Conservation (phyloP, 805 yeast genomes). For the Komagataella pastoris region DNA sequence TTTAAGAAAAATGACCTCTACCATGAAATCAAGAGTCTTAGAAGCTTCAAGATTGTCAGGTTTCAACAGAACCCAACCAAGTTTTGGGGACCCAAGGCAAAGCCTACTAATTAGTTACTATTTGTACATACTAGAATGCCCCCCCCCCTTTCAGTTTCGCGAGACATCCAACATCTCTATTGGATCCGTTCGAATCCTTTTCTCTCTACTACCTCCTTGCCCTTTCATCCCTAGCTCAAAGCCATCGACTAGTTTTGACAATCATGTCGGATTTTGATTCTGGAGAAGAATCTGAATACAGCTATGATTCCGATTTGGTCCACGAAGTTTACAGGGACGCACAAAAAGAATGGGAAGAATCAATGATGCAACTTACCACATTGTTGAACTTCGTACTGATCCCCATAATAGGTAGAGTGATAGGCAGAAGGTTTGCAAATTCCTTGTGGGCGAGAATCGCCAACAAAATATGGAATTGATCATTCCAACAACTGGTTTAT, state of each 20-base stretch:
- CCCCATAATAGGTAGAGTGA: constrained; percentile 52
- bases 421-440: constrained; percentile 50
- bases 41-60: constrained; percentile 72
- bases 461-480: constrained; percentile 4
- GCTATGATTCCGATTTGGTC: constrained; percentile 17
- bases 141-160: neutral
- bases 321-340: constrained; percentile 20
- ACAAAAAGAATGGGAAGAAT: constrained; percentile 66
- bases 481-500: neutral
- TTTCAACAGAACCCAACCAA: constrained; percentile 88
- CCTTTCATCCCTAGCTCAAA: neutral
- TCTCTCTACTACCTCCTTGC: neutral
- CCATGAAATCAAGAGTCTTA: constrained; percentile 39
- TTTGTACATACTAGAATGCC: neutral
- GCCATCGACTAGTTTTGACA: neutral
- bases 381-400: constrained; percentile 44
- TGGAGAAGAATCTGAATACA: constrained; percentile 13
- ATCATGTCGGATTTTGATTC: neutral
- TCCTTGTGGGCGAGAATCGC: constrained; percentile 18
- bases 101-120: constrained; percentile 27
- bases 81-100: constrained; percentile 95
- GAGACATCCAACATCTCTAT: neutral
- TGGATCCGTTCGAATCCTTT: neutral
- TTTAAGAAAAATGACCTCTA: constrained; percentile 54
- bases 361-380: constrained; percentile 43